These are phyloP conservation scores for Neonothopanus nambi DNA, from an alignment of 1,284 basidiomycete genomes.

Conservation along the genomic window DNA sequence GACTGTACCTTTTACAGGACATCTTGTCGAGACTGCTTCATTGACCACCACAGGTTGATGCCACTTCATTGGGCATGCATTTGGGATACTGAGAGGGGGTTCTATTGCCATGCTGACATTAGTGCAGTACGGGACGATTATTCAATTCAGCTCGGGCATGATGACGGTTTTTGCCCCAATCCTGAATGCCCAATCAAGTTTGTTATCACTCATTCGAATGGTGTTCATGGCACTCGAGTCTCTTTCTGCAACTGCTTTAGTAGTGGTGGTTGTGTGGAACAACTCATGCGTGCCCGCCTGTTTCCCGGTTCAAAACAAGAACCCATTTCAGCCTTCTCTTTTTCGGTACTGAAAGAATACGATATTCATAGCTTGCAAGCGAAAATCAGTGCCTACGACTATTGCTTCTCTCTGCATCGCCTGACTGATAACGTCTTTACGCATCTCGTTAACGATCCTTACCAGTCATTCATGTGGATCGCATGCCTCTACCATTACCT, in stretches of 20 bases:
- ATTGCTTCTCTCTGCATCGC: not conserved
- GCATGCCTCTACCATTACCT: conserved; percentile 24
- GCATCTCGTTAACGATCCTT: conserved; percentile 20
- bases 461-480: conserved; percentile 24
- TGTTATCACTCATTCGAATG: conserved; percentile 6
- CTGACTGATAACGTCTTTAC: conserved; percentile 11
- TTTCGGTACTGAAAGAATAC: conserved; percentile 8
- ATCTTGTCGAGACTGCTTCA: conserved; percentile 1
- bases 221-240: conserved; percentile 3
- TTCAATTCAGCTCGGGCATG: not conserved
- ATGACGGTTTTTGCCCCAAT: not conserved
- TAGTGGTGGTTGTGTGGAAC: not conserved
- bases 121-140: conserved; percentile 1
- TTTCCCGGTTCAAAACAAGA: conserved; percentile 5
- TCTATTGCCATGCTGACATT: conserved; percentile 4
- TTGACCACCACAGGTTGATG: not conserved
- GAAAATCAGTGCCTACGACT: conserved; percentile 10
- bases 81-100: conserved; percentile 3
- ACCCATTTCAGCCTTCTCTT: conserved; percentile 11
- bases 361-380: conserved; percentile 6
- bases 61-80: conserved; percentile 8
- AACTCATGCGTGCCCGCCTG: conserved; percentile 4
- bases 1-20: not conserved
- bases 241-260: conserved; percentile 3
- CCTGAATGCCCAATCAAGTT: not conserved